A percentile compares a stretch with the other conserved stretches of the same genome.
Conservation (phyloP, 176 grass and related monocot species). For the Dendrocalamus sinicus region DNA sequence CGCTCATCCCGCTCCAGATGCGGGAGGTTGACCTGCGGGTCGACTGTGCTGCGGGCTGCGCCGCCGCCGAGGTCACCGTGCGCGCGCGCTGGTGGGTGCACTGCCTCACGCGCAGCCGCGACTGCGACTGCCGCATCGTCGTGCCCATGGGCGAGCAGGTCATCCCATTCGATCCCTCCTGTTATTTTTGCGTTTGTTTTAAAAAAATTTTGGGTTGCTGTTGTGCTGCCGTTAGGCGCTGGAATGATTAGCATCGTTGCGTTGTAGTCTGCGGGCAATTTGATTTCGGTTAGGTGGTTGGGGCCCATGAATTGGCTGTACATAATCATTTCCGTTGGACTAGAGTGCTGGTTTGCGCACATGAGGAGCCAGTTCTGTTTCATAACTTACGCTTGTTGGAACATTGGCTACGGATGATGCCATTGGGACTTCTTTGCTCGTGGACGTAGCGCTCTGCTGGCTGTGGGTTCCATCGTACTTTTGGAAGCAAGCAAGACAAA, state of each 20-base stretch:
- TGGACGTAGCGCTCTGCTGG: neutral
- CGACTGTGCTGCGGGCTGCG: constrained; percentile 53
- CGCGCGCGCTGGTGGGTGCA: constrained; percentile 88
- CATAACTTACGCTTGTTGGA: constrained; percentile 5
- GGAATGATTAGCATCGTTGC: neutral
- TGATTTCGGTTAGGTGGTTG: constrained; percentile 42
- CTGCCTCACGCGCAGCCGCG: constrained; percentile 73
- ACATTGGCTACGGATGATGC: neutral
- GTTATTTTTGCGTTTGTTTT: neutral
- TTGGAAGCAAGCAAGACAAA: constrained; percentile 39
- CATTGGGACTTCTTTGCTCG: neutral
- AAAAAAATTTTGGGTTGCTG: too few species aligned
- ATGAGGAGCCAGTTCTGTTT: neutral
- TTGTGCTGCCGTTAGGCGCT: neutral
- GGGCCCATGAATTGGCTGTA: constrained; percentile 34
- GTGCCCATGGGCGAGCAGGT: constrained; percentile 91
- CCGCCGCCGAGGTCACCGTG: constrained; percentile 58
- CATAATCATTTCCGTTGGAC: constrained; percentile 25
- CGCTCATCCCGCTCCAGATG: constrained; percentile 96
- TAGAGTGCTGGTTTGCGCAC: neutral
- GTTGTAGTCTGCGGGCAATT: neutral
- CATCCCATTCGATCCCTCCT: neutral
- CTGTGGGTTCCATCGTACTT: constrained; percentile 47
- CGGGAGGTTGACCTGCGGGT: constrained; percentile 66
- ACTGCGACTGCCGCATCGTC: constrained; percentile 75